These are phyloP conservation scores for Arthrocladium fulminans DNA, from an alignment of 2,329 filamentous ascomycete species.

Conservation along the genomic window DNA sequence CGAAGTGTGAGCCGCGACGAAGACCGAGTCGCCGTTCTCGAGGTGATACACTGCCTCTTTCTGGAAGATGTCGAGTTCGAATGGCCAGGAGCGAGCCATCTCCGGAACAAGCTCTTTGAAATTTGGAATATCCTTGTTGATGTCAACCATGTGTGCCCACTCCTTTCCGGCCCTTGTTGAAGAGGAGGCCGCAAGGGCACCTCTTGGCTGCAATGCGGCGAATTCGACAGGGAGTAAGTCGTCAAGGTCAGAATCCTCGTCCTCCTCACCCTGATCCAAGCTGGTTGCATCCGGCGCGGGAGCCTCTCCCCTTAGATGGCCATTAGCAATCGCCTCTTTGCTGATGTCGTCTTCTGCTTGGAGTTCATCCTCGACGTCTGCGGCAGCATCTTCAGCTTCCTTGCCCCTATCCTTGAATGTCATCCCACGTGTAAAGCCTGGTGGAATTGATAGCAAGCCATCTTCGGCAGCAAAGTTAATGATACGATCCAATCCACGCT, in stretches of 20 bases:
- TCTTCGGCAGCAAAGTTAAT: conserved; percentile 73
- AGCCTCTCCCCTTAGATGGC: conserved; percentile 16
- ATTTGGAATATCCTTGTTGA: conserved; percentile 87
- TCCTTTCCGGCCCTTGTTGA: conserved; percentile 69
- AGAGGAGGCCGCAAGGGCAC: conserved; percentile 62
- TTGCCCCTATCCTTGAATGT: conserved; percentile 57
- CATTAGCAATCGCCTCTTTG: conserved; percentile 18
- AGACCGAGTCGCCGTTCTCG: conserved; percentile 92
- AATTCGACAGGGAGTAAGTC: conserved; percentile 85
- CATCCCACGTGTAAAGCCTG: conserved; percentile 72
- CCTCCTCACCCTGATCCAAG: conserved; percentile 28
- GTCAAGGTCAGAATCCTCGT: conserved; percentile 62
- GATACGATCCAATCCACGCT: conserved; percentile 62
- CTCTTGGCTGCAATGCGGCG: conserved; percentile 76
- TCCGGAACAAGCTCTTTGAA: conserved; percentile 89
- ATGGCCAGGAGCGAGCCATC: conserved; percentile 93
- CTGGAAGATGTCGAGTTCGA: conserved; percentile 95
- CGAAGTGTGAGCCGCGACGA: conserved; percentile 94
- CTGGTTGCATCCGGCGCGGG: conserved; percentile 9
- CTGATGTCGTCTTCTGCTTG: conserved; percentile 32
- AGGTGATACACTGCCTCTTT: conserved; percentile 98
- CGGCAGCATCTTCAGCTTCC: conserved; percentile 52
- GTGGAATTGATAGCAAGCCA: conserved; percentile 69
- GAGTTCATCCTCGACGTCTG: conserved; percentile 60
- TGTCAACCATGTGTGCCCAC: conserved; percentile 98